Percentiles rank a stretch among this genome's conserved stretches.
phyloP scores from a whole-genome alignment of 23 red algal genomes.

The Agarophyton chilense region DNA sequence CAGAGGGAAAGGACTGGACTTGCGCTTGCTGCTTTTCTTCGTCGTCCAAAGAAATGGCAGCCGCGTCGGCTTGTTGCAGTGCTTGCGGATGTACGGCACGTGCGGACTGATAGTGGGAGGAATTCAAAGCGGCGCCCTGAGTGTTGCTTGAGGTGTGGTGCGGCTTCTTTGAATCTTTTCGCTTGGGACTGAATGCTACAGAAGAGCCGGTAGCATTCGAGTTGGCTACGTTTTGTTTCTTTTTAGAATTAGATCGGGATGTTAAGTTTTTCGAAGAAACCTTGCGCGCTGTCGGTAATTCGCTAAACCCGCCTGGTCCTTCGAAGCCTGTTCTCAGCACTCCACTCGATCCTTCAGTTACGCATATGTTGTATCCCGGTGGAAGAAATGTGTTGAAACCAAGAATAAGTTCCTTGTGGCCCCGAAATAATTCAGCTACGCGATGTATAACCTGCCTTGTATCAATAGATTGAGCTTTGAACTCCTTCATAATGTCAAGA shows the following conservation, averaged over 20 bases:
- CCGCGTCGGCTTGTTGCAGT: background rate
- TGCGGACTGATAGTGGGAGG: background rate
- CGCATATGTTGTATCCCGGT: constrained; percentile 93
- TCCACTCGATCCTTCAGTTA: constrained; percentile 75
- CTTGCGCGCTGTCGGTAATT: constrained; percentile 33
- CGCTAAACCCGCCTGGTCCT: constrained; percentile 64
- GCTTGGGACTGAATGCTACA: constrained; percentile 29
- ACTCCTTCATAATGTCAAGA: constrained; percentile 99
- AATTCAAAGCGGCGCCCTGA: background rate
- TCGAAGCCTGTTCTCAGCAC: constrained; percentile 57
- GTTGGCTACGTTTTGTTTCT: constrained; percentile 22
- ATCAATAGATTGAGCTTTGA: constrained; percentile 98
- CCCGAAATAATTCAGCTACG: constrained; percentile 89
- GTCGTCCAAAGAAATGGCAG: background rate
- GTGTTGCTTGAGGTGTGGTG: constrained; percentile 5
- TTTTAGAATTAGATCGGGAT: constrained; percentile 36
- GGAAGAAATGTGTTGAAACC: constrained; percentile 99
- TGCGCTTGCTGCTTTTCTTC: background rate
- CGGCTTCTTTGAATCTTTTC: constrained; percentile 44
- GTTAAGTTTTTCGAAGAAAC: constrained; percentile 8
- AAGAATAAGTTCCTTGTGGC: constrained; percentile 92
- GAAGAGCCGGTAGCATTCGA: constrained; percentile 30
- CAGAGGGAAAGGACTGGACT: background rate
- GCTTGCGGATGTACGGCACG: background rate
- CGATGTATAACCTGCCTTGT: constrained; percentile 90